A percentile compares a stretch with the other conserved stretches of the same genome.
Evolutionary conservation across 2,329 filamentous ascomycete species (phyloP).

Genomic region (Microsporum canis): DNA sequence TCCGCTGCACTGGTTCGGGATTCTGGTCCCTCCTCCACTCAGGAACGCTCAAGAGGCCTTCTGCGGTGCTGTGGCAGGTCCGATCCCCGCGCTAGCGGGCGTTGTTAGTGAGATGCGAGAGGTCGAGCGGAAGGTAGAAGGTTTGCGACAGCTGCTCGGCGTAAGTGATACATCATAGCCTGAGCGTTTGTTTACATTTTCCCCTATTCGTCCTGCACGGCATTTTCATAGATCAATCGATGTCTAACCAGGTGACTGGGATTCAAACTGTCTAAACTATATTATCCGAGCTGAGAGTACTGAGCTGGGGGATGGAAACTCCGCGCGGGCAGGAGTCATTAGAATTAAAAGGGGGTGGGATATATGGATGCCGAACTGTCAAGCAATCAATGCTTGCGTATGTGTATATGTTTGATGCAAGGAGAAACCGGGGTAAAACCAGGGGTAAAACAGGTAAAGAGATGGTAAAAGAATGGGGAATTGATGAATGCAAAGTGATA

Average conservation of each 20-base stretch:
- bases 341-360: background rate
- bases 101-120: slow-evolving; percentile 30
- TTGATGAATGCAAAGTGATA: background rate
- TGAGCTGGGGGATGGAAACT: background rate
- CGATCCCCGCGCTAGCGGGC: slow-evolving; percentile 29
- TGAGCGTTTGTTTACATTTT: background rate
- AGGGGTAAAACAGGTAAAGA: background rate
- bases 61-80: slow-evolving; percentile 26
- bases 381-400: slow-evolving; percentile 1
- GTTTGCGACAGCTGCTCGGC: slow-evolving; percentile 5
- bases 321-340: background rate
- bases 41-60: slow-evolving; percentile 37
- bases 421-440: background rate
- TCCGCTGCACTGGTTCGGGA: slow-evolving; percentile 40
- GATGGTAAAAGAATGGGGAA: background rate
- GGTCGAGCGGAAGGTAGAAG: slow-evolving; percentile 30
- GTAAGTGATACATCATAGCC: background rate
- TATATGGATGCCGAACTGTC: background rate
- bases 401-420: background rate
- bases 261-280: background rate
- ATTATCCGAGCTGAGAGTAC: background rate
- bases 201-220: background rate
- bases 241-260: background rate
- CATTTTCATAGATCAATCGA: background rate
- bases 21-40: slow-evolving; percentile 36